Conservation (phyloP, 345 rosid genomes). For the Fremontodendron californicum region DNA sequence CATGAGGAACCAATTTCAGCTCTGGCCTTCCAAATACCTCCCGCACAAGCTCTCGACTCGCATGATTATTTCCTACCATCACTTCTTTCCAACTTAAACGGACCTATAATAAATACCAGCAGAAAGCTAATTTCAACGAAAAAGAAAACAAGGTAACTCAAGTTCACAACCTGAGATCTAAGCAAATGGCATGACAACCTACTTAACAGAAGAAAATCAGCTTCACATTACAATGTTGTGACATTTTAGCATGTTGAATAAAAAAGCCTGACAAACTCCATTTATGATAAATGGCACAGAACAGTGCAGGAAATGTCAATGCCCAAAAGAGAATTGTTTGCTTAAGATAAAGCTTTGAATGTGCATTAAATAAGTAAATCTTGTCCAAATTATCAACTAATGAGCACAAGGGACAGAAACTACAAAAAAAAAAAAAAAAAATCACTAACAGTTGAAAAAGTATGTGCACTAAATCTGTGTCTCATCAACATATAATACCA, state of each 20-base stretch:
- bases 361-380: not conserved
- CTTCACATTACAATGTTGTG: not conserved
- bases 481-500: not conserved
- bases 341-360: not conserved
- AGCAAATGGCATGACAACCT: not conserved
- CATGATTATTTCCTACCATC: conserved; percentile 34
- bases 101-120: conserved; percentile 44
- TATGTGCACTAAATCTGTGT: not conserved
- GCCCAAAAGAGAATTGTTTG: not conserved
- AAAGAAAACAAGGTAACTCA: not conserved
- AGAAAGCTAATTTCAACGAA: not conserved
- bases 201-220: not conserved
- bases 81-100: conserved; percentile 74
- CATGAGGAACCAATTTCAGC: conserved; percentile 76
- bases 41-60: conserved; percentile 64
- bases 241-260: not conserved
- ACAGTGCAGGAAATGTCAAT: not conserved
- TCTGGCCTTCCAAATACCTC: conserved; percentile 65
- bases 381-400: not conserved
- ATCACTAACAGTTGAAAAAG: not conserved
- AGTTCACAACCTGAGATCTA: not conserved
- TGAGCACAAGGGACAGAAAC: not conserved
- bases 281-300: not conserved
- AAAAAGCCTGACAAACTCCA: not conserved
- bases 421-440: not conserved